Evolutionary conservation across 768 basidiomycete genomes (phyloP), one percentile per base, ranked within the genome.

Genomic region (Melanogaster broomeanus): DNA sequence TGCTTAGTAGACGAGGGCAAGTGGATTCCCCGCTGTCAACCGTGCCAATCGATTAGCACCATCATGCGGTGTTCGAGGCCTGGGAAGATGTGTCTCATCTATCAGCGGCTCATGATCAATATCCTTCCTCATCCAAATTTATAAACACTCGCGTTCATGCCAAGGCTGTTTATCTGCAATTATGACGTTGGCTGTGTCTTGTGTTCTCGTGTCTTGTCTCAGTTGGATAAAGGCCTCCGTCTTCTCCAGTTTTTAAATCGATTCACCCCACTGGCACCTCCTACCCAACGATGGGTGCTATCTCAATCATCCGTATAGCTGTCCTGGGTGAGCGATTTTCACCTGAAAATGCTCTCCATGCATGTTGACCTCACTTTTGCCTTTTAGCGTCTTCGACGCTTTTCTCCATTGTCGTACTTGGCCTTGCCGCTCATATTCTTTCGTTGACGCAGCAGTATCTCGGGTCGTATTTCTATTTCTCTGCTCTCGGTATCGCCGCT

Each of bases 401-500:
- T 9, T 67, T 72, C 45, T 60, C 70, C 5, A 0, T 72, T 28
- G 60, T 76, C 43, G 68, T 58, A 18, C 47, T 76, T 19, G 66
- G 59, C 12, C 1, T 74, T 2, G 53, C 61, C 6, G 73, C 62
- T 13, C 38, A 61, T 45, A 40, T 74, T 28, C 58, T 65, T 47
- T 53, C 62, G 10, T 45, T 62, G 45, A 59, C 64, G 5, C 40
- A 48, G 10, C 10, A 45, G 16, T 48, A 58, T 35, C 44, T 49
- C 9, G 1, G 2, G 3, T 5, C 3, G 4, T 67, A 67, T 13
- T 54, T 27, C 28, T 49, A 18, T 9, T 76, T 63, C 35, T 51
- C 55, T 42, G 56, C 56, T 6, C 55, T 76, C 15, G 66, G 52
- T n/a, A 12, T 74, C 33, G 64, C 71, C 10, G 61, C 60, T 9